phyloP scores from a whole-genome alignment of 768 basidiomycete species.

The Russula sp. region DNA sequence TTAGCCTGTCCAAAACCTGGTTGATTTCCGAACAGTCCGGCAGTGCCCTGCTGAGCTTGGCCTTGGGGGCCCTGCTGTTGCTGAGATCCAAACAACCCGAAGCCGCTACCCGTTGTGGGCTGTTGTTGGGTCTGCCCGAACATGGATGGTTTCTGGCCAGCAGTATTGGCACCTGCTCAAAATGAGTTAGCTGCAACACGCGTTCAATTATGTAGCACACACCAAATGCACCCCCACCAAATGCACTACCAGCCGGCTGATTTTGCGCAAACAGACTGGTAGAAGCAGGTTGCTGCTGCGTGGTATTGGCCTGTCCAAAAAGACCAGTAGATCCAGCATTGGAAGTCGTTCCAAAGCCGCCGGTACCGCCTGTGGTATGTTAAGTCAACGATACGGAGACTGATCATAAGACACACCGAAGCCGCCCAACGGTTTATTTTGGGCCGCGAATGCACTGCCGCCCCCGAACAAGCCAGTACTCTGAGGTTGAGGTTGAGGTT shows the following conservation, averaged over 20 bases:
- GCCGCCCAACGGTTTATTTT: conserved; percentile 36
- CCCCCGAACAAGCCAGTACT: conserved; percentile 35
- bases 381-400: conserved; percentile 5
- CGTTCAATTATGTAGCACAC: conserved; percentile 8
- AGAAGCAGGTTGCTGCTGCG: conserved; percentile 37
- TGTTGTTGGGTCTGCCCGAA: conserved; percentile 29
- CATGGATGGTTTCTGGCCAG: conserved; percentile 33
- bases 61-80: conserved; percentile 41
- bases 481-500: conserved; percentile 9
- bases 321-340: conserved; percentile 29
- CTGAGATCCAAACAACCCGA: conserved; percentile 37
- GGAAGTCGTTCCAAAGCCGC: conserved; percentile 24
- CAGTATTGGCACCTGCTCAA: conserved; percentile 18
- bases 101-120: conserved; percentile 23
- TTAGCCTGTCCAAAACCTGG: conserved; percentile 26
- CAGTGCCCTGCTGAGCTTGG: conserved; percentile 34
- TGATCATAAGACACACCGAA: conserved; percentile 21
- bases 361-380: conserved; percentile 13
- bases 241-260: conserved; percentile 24
- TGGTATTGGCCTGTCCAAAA: conserved; percentile 34
- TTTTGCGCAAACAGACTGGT: conserved; percentile 37
- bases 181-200: background rate
- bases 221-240: conserved; percentile 35
- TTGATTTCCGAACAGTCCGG: conserved; percentile 32
- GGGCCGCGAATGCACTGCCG: conserved; percentile 36